These are phyloP conservation scores for Diutina catenulata DNA, from an alignment of 1,139 yeast species.

Conservation along the genomic window DNA sequence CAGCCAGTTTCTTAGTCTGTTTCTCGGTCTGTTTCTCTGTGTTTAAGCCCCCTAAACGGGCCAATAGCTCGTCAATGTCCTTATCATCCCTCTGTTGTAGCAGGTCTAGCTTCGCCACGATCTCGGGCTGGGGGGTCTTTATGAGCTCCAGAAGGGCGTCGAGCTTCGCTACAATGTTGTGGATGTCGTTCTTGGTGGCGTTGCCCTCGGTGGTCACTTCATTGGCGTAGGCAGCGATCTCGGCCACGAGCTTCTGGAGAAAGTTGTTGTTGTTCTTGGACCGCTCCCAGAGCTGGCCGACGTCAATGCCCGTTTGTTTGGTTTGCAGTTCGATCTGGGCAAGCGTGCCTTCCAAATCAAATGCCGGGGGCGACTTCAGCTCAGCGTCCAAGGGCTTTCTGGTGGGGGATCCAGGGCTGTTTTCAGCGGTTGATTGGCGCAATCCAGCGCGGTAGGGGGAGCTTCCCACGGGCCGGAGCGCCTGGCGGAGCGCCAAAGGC, in stretches of 20 bases:
- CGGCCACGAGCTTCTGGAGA: constrained; percentile 23
- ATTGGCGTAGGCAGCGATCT: constrained; percentile 21
- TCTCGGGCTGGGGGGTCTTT: background rate
- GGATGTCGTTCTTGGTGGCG: constrained; percentile 25
- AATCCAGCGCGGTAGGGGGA: too few relatives aligned
- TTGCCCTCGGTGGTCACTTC: constrained; percentile 27
- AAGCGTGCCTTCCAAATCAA: background rate
- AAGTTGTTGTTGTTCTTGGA: constrained; percentile 31
- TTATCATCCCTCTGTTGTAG: background rate
- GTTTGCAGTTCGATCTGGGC: background rate
- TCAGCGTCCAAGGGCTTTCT: too few relatives aligned
- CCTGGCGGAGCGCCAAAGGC: too few relatives aligned
- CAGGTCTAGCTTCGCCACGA: background rate
- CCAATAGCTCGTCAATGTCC: background rate
- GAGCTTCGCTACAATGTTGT: background rate
- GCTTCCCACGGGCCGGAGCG: too few relatives aligned
- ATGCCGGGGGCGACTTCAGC: too few relatives aligned
- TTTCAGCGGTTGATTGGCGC: too few relatives aligned
- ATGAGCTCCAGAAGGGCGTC: background rate
- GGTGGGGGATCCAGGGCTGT: too few relatives aligned
- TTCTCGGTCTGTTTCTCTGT: too few relatives aligned
- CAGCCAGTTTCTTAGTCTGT: background rate
- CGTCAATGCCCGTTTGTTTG: constrained; percentile 13
- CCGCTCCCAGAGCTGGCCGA: constrained; percentile 26
- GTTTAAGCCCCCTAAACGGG: too few relatives aligned